Conservation (phyloP, 768 basidiomycete genomes). For the Tulasnella sp. region DNA sequence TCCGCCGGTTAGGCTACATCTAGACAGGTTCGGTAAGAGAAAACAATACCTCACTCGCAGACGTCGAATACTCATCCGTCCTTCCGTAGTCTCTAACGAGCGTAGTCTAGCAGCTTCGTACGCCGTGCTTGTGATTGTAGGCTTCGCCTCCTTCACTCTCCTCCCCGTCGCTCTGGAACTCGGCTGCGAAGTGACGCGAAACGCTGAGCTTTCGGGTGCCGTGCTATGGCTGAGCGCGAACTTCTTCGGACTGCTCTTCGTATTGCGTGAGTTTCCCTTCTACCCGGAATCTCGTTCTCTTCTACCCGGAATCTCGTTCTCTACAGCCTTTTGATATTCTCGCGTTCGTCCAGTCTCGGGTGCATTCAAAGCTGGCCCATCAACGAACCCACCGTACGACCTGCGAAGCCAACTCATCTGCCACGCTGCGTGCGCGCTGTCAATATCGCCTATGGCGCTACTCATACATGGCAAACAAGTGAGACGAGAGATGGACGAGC, state of each 20-base stretch:
- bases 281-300: too few species aligned
- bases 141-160: constrained; percentile 51
- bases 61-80: background rate
- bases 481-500: constrained; percentile 46
- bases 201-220: constrained; percentile 65
- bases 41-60: background rate
- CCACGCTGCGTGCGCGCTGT: constrained; percentile 41
- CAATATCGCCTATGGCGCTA: constrained; percentile 33
- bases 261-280: constrained; percentile 38
- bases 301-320: too few species aligned
- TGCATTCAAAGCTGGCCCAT: constrained; percentile 49
- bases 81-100: constrained; percentile 35
- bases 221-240: constrained; percentile 58
- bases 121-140: constrained; percentile 56
- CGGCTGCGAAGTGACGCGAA: constrained; percentile 69
- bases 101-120: constrained; percentile 50
- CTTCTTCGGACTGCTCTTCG: constrained; percentile 47
- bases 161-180: constrained; percentile 70
- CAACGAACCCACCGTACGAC: constrained; percentile 58
- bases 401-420: constrained; percentile 61
- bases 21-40: constrained; percentile 74
- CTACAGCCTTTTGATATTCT: background rate
- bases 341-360: constrained; percentile 37
- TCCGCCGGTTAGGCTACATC: constrained; percentile 54
- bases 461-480: constrained; percentile 48